phyloP scores from a whole-genome alignment of 257 asterid genomes.

The Galeopsis tetrahit region DNA sequence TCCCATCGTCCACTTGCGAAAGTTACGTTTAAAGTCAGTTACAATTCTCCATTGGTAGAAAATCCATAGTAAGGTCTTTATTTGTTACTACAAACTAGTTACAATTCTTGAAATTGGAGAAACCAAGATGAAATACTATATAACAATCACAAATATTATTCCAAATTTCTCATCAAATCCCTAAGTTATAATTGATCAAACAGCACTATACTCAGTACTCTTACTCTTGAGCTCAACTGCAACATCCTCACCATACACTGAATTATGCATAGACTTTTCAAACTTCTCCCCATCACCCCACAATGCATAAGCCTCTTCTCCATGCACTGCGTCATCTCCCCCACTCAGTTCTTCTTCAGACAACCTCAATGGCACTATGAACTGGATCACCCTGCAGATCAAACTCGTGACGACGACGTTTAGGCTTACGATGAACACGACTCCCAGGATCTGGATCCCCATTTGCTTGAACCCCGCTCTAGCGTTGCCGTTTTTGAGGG shows the following conservation, averaged over 20 bases:
- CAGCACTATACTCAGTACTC: neutral
- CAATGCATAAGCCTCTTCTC: conserved; percentile 80
- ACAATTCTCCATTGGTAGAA: too few relatives aligned
- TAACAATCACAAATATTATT: neutral
- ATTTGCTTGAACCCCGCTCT: conserved; percentile 63
- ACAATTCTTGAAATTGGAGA: neutral
- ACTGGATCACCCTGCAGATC: conserved; percentile 62
- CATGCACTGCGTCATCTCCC: conserved; percentile 83
- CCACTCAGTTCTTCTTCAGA: conserved; percentile 51
- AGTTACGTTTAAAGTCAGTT: too few relatives aligned
- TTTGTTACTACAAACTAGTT: neutral
- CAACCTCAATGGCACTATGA: conserved; percentile 57
- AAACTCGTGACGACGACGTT: conserved; percentile 58
- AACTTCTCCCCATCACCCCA: conserved; percentile 82
- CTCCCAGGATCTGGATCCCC: conserved; percentile 61
- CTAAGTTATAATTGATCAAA: neutral
- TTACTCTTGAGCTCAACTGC: conserved; percentile 32
- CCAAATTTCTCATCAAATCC: neutral
- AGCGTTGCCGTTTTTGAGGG: conserved; percentile 41
- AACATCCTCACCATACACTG: conserved; percentile 45
- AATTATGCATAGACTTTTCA: conserved; percentile 49
- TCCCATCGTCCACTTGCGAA: too few relatives aligned
- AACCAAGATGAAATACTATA: conserved; percentile 6
- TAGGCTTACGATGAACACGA: conserved; percentile 43
- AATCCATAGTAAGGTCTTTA: neutral